These are phyloP conservation scores for Coniochaeta sp. DNA, from an alignment of 2,329 filamentous ascomycete species.

Conservation along the genomic window DNA sequence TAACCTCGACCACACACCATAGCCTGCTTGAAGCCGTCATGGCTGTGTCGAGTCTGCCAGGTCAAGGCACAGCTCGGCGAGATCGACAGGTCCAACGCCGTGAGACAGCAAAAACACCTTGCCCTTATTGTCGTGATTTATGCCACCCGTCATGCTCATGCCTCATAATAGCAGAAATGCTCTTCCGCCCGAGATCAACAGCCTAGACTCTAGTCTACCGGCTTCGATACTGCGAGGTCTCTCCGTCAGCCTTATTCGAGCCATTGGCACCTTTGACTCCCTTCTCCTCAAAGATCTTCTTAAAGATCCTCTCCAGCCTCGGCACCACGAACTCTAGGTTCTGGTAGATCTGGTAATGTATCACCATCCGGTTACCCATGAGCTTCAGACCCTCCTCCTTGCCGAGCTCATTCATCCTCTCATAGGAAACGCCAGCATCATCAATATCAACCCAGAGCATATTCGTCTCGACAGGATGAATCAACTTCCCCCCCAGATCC, in stretches of 20 bases:
- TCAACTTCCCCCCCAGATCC: conserved; percentile 59
- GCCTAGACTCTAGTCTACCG: no score
- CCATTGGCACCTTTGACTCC: conserved; percentile 1
- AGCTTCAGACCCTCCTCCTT: conserved; percentile 35
- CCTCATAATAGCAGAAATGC: no score
- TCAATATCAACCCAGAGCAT: conserved; percentile 82
- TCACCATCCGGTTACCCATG: conserved; percentile 34
- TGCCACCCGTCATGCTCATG: no score
- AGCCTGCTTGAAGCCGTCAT: no score
- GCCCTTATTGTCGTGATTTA: no score
- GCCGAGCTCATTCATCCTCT: conserved; percentile 31
- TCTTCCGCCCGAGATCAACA: no score
- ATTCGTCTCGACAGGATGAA: conserved; percentile 74
- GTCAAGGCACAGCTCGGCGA: neutral
- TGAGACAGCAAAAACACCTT: no score
- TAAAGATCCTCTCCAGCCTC: conserved; percentile 50
- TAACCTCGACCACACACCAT: no score
- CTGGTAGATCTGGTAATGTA: conserved; percentile 55
- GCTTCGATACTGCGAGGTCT: conserved; percentile 5
- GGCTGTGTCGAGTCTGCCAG: neutral
- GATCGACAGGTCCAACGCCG: neutral
- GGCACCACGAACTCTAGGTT: conserved; percentile 52
- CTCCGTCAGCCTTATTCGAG: neutral
- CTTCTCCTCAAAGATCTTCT: conserved; percentile 22
- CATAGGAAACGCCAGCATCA: conserved; percentile 39